phyloP scores from a whole-genome alignment of 202 grass and related monocot genomes.

The Panicum virgatum region DNA sequence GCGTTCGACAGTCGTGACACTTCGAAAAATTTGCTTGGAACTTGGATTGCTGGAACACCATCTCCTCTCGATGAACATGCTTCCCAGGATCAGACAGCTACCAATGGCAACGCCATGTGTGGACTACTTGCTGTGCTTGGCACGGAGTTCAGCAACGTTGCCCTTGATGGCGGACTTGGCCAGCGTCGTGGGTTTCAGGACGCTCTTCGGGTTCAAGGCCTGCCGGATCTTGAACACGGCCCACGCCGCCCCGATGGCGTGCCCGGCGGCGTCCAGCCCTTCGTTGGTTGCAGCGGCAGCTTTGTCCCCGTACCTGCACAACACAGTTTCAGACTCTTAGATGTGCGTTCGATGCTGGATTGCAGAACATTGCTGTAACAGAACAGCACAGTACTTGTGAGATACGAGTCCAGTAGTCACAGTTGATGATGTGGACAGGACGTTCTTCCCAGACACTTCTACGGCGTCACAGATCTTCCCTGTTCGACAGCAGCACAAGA shows the following conservation, averaged over 20 bases:
- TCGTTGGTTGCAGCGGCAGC: conserved; percentile 57
- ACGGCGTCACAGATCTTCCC: conserved; percentile 83
- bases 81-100: background rate
- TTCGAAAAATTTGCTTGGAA: background rate
- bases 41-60: background rate
- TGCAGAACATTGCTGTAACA: background rate
- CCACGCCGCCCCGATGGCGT: conserved; percentile 74
- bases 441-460: conserved; percentile 83
- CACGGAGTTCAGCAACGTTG: conserved; percentile 41
- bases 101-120: background rate
- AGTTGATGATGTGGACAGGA: conserved; percentile 79
- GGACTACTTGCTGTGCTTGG: conserved; percentile 45
- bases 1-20: background rate
- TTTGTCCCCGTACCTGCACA: conserved; percentile 78
- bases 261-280: conserved; percentile 67
- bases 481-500: conserved; percentile 28
- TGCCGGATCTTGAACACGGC: conserved; percentile 81
- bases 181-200: conserved; percentile 58
- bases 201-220: conserved; percentile 72
- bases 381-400: conserved; percentile 53
- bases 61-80: background rate
- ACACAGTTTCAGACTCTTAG: background rate
- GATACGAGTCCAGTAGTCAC: conserved; percentile 81
- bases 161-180: conserved; percentile 62
- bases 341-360: background rate